These are phyloP conservation scores for Galerina sulciceps DNA, from an alignment of 768 basidiomycete genomes.

Conservation along the genomic window DNA sequence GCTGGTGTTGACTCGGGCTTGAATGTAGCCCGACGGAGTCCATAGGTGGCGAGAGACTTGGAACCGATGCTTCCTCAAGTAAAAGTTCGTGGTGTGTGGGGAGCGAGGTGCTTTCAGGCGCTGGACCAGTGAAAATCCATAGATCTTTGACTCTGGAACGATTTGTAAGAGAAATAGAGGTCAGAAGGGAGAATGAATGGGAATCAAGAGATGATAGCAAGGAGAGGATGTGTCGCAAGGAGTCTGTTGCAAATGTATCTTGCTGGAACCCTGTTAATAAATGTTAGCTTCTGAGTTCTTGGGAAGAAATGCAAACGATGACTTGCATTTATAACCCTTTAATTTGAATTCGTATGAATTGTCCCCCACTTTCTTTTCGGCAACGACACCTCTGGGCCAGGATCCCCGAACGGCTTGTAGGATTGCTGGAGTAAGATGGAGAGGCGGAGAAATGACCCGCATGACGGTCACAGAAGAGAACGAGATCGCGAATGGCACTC, in stretches of 20 bases:
- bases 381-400: constrained; percentile 81
- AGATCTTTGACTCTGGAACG: constrained; percentile 77
- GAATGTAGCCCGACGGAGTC: not conserved
- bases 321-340: constrained; percentile 78
- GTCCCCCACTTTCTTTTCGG: constrained; percentile 76
- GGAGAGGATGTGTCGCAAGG: constrained; percentile 70
- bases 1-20: constrained; percentile 25
- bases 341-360: constrained; percentile 80
- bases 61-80: not conserved
- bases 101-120: constrained; percentile 32
- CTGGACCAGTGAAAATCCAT: constrained; percentile 75
- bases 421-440: constrained; percentile 78
- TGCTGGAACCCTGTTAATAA: constrained; percentile 71
- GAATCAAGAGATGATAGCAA: constrained; percentile 69
- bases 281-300: not conserved
- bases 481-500: constrained; percentile 71
- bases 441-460: constrained; percentile 78
- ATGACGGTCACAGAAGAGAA: constrained; percentile 69
- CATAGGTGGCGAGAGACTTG: not conserved
- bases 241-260: constrained; percentile 75
- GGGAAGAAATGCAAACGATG: constrained; percentile 8
- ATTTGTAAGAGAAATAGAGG: constrained; percentile 73
- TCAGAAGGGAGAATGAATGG: constrained; percentile 68
- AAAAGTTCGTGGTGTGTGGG: constrained; percentile 25
- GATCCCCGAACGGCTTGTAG: constrained; percentile 77